These are phyloP conservation scores for Effrenium voratum DNA, from an alignment of 73 alveolate species.

Conservation along the genomic window DNA sequence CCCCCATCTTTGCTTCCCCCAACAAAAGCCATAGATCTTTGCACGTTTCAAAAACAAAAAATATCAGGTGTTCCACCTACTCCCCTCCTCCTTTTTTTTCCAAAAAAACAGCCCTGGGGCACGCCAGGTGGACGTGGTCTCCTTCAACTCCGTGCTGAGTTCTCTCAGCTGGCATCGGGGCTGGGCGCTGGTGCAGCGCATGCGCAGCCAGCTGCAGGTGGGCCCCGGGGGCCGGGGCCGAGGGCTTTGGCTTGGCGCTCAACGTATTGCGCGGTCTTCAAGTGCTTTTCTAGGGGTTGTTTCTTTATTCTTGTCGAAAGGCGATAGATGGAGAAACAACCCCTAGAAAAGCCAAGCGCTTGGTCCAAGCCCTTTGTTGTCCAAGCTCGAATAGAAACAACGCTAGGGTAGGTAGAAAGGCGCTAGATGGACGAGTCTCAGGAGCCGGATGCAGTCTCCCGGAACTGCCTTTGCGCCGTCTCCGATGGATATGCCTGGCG, in stretches of 20 bases:
- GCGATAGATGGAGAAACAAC: background rate
- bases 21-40: too few species aligned
- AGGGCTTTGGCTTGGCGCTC: too few species aligned
- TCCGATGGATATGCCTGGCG: background rate
- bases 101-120: too few species aligned
- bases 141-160: conserved; percentile 26
- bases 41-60: too few species aligned
- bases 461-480: conserved; percentile 29
- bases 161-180: background rate
- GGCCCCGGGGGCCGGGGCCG: too few species aligned
- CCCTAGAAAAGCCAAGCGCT: background rate
- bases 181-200: background rate
- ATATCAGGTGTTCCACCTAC: too few species aligned
- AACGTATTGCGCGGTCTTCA: too few species aligned
- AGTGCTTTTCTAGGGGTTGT: too few species aligned
- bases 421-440: too few species aligned
- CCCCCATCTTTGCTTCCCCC: too few species aligned
- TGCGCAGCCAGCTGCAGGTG: background rate
- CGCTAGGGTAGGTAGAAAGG: too few species aligned
- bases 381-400: background rate
- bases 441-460: conserved; percentile 11
- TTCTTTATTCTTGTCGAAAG: background rate
- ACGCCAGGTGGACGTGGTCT: conserved; percentile 30
- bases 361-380: background rate
- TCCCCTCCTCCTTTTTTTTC: too few species aligned